phyloP scores from a whole-genome alignment of 2,329 filamentous ascomycete species.

The Talaromyces pinophilus region DNA sequence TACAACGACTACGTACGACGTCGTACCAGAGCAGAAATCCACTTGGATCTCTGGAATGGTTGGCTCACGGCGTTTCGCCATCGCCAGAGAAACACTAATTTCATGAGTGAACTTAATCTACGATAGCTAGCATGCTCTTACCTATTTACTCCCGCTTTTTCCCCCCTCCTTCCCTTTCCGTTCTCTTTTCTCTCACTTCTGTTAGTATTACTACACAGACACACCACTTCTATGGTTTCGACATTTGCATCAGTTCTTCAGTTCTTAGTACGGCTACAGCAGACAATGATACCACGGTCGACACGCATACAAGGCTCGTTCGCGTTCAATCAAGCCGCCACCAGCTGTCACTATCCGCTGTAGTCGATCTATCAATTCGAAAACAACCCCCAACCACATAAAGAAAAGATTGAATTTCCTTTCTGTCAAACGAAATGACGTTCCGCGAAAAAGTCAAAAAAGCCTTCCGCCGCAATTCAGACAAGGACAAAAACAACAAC shows the following conservation, averaged over 20 bases:
- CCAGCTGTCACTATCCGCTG: not conserved
- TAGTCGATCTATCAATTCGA: not conserved
- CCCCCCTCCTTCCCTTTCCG: conserved; percentile 1
- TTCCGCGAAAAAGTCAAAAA: conserved; percentile 42
- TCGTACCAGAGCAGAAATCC: conserved; percentile 3
- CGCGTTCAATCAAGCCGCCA: conserved; percentile 14
- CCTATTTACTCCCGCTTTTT: conserved; percentile 4
- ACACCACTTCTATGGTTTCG: not conserved
- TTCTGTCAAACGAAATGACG: conserved; percentile 31
- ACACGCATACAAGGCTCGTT: conserved; percentile 13
- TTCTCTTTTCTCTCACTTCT: not conserved
- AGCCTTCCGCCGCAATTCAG: conserved; percentile 37
- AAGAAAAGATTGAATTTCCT: not conserved
- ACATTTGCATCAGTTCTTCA: not conserved
- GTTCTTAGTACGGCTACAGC: conserved; percentile 5
- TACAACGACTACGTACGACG: not conserved
- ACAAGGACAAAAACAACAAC: conserved; percentile 27
- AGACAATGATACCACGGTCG: conserved; percentile 21
- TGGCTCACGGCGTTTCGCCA: conserved; percentile 8
- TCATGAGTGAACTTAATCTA: not conserved
- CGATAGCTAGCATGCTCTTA: conserved; percentile 3
- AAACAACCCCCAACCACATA: not conserved
- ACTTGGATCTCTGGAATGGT: not conserved
- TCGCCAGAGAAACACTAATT: conserved; percentile 1
- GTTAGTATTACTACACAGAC: not conserved